phyloP scores from a whole-genome alignment of 2,329 filamentous ascomycete genomes.

The Diplodia sapinea region DNA sequence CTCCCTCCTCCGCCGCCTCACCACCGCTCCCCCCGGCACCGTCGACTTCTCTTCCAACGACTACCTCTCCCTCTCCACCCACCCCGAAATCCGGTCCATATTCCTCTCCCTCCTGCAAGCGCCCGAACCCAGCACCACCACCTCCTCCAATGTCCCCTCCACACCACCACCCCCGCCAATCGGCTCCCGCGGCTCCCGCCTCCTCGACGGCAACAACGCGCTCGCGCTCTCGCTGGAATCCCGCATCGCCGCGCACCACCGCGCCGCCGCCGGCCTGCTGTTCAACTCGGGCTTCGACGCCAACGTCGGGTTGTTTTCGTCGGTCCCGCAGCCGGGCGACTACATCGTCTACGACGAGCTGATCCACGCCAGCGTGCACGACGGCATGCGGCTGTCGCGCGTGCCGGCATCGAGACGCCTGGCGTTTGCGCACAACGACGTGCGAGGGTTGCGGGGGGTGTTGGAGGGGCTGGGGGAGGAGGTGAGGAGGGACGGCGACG shows the following conservation, averaged over 20 bases:
- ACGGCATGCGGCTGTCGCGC: slow-evolving; percentile 73
- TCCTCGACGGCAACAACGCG: slow-evolving; percentile 68
- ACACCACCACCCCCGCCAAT: slow-evolving; percentile 61
- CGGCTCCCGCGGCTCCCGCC: slow-evolving; percentile 64
- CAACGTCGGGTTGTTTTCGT: slow-evolving; percentile 56
- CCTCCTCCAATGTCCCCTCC: slow-evolving; percentile 55
- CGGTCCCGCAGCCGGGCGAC: slow-evolving; percentile 52
- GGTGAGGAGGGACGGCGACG: slow-evolving; percentile 39
- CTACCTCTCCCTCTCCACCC: slow-evolving; percentile 64
- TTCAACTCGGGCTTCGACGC: slow-evolving; percentile 64
- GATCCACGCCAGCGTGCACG: slow-evolving; percentile 78
- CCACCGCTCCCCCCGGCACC: slow-evolving; percentile 44
- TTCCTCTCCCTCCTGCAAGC: slow-evolving; percentile 56
- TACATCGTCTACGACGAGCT: slow-evolving; percentile 73
- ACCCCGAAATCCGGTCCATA: slow-evolving; percentile 52
- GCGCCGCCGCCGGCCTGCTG: slow-evolving; percentile 62
- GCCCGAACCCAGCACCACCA: slow-evolving; percentile 54
- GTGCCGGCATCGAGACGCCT: slow-evolving; percentile 51
- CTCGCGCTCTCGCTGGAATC: slow-evolving; percentile 66
- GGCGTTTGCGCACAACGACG: slow-evolving; percentile 65
- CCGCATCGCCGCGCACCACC: slow-evolving; percentile 65
- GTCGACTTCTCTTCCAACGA: slow-evolving; percentile 70
- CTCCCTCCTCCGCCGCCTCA: slow-evolving; percentile 43
- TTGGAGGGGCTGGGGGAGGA: slow-evolving; percentile 41
- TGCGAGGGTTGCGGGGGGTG: slow-evolving; percentile 44